These are phyloP conservation scores for Emmonsiellopsis sp. DNA, from an alignment of 2,329 filamentous ascomycete species.

Conservation along the genomic window DNA sequence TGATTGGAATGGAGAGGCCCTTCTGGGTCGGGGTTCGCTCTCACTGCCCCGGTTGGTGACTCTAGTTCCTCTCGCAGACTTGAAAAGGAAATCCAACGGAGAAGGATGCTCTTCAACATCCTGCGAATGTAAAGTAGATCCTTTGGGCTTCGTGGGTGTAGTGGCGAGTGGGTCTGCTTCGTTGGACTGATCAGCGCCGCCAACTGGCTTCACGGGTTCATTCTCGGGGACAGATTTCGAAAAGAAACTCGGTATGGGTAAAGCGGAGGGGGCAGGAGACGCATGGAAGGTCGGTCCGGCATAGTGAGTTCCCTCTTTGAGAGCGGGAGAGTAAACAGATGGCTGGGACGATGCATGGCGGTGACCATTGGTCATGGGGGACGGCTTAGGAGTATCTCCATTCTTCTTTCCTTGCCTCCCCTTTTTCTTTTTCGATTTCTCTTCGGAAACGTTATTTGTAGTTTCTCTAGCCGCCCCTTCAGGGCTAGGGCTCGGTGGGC, in stretches of 20 bases:
- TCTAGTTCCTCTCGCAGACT: constrained; percentile 60
- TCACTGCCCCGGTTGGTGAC: constrained; percentile 46
- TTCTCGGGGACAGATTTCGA: constrained; percentile 61
- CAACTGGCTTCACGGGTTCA: constrained; percentile 24
- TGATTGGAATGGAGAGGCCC: constrained; percentile 45
- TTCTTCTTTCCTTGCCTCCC: constrained; percentile 27
- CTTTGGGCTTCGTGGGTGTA: constrained; percentile 37
- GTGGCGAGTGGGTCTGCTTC: constrained; percentile 27
- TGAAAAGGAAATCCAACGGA: constrained; percentile 83
- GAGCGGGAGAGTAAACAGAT: constrained; percentile 34
- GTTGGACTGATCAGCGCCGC: constrained; percentile 24
- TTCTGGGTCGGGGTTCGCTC: constrained; percentile 28
- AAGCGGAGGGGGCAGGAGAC: constrained; percentile 78
- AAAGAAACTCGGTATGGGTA: constrained; percentile 85
- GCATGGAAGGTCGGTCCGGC: constrained; percentile 92
- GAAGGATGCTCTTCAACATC: constrained; percentile 50
- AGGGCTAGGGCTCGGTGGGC: constrained; percentile 25
- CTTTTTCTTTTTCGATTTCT: constrained; percentile 26
- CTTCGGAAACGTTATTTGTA: constrained; percentile 18
- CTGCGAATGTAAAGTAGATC: constrained; percentile 17
- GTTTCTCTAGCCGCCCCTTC: constrained; percentile 22
- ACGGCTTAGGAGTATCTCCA: constrained; percentile 17
- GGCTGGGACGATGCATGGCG: constrained; percentile 26
- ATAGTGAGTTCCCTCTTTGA: constrained; percentile 45
- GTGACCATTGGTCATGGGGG: constrained; percentile 17